phyloP scores from a whole-genome alignment of 1,139 yeast genomes.

The Protomyces gravidus region DNA sequence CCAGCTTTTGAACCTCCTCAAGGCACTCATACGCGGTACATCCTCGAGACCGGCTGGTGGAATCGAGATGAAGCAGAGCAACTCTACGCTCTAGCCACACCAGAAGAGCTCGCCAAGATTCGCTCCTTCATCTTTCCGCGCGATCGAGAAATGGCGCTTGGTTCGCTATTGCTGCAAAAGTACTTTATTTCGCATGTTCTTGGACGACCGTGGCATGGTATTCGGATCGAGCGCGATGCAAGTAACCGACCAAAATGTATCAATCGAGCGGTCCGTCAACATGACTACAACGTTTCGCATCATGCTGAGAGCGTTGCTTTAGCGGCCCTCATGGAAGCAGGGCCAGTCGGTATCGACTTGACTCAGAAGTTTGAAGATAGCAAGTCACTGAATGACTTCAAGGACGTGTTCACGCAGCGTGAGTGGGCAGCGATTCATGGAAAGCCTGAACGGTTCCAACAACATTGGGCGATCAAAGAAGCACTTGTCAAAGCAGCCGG shows the following conservation, averaged over 20 bases:
- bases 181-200: slow-evolving; percentile 5
- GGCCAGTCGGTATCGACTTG: slow-evolving; percentile 32
- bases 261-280: slow-evolving; percentile 7
- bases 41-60: slow-evolving; percentile 13
- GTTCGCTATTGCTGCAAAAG: slow-evolving; percentile 13
- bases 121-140: slow-evolving; percentile 8
- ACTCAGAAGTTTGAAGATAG: slow-evolving; percentile 9
- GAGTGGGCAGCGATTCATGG: slow-evolving; percentile 27
- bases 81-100: background rate
- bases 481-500: slow-evolving; percentile 35
- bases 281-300: slow-evolving; percentile 34
- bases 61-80: background rate
- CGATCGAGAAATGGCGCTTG: slow-evolving; percentile 20
- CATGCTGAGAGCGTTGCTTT: slow-evolving; percentile 33
- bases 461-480: slow-evolving; percentile 35
- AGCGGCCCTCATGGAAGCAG: slow-evolving; percentile 21
- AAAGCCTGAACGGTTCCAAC: slow-evolving; percentile 18
- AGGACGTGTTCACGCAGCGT: slow-evolving; percentile 30
- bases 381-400: slow-evolving; percentile 30
- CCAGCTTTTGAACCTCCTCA: slow-evolving; percentile 8
- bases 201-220: background rate
- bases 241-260: slow-evolving; percentile 2
- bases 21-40: background rate
- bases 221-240: slow-evolving; percentile 4
- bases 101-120: background rate